phyloP scores from a whole-genome alignment of 257 asterid species.

The Ehretia macrophylla region DNA sequence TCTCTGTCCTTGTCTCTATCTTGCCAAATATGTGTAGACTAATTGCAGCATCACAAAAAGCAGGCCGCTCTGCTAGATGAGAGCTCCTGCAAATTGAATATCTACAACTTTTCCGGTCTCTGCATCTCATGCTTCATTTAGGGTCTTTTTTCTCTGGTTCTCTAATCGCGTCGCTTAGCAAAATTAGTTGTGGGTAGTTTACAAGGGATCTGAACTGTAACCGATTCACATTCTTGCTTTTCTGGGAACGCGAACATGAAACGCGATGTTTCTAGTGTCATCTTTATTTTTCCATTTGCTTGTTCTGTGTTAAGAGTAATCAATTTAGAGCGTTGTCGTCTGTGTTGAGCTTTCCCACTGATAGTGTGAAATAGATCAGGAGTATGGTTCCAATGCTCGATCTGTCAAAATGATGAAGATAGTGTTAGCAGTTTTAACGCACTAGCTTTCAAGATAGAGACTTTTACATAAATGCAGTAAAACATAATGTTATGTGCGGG shows the following conservation, averaged over 20 bases:
- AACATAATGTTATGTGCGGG: background rate
- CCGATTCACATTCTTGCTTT: background rate
- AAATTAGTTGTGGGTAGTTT: background rate
- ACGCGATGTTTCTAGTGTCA: background rate
- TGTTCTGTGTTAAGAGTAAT: background rate
- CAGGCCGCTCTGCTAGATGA: conserved; percentile 10
- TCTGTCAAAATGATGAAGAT: conserved; percentile 16
- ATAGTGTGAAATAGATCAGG: conserved; percentile 35
- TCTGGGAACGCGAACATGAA: background rate
- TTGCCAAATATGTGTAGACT: background rate
- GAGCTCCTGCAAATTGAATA: conserved; percentile 13
- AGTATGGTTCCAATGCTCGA: conserved; percentile 48
- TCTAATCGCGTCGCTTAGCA: conserved; percentile 10
- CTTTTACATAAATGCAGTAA: background rate
- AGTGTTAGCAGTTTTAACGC: background rate
- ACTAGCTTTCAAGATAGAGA: background rate
- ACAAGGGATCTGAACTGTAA: background rate
- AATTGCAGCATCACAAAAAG: conserved; percentile 1
- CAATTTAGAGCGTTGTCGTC: conserved; percentile 27
- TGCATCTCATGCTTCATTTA: conserved; percentile 8
- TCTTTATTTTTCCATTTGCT: background rate
- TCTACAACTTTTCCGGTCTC: conserved; percentile 15
- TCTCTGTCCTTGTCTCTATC: conserved; percentile 30
- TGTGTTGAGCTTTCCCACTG: conserved; percentile 24
- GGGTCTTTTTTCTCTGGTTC: conserved; percentile 23